phyloP scores from a whole-genome alignment of 495 filamentous ascomycete genomes.

The Jackrogersella multiformis region DNA sequence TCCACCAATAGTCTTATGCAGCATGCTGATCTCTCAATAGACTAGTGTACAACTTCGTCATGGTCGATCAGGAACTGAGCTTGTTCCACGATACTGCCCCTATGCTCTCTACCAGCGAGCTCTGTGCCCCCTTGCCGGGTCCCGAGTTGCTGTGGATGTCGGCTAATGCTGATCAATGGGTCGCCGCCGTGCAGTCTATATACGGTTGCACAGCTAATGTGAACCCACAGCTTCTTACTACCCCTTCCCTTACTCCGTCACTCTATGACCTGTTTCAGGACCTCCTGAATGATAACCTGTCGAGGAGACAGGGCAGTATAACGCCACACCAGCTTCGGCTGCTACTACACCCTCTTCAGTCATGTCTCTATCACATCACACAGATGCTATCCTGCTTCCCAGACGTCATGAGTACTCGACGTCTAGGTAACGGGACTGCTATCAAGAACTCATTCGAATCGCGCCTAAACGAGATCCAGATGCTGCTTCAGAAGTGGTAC shows the following conservation, averaged over 20 bases:
- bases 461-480: constrained; percentile 64
- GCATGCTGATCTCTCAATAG: constrained; percentile 46
- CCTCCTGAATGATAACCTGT: constrained; percentile 58
- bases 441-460: constrained; percentile 61
- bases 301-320: constrained; percentile 45
- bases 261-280: constrained; percentile 67
- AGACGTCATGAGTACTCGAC: constrained; percentile 46
- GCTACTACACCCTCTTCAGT: constrained; percentile 63
- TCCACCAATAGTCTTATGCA: constrained; percentile 26
- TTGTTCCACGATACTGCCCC: constrained; percentile 69
- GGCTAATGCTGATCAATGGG: constrained; percentile 56
- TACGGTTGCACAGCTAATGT: constrained; percentile 52
- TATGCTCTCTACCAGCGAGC: constrained; percentile 65
- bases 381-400: constrained; percentile 60
- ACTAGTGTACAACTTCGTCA: constrained; percentile 71
- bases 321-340: constrained; percentile 60
- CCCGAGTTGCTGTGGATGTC: constrained; percentile 63
- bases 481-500: constrained; percentile 66
- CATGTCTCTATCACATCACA: constrained; percentile 58
- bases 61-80: constrained; percentile 72
- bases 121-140: constrained; percentile 66
- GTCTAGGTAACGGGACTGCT: constrained; percentile 47
- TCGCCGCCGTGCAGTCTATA: constrained; percentile 58
- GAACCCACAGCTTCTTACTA: constrained; percentile 50
- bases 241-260: constrained; percentile 57